These are phyloP conservation scores for Vigna angularis DNA, from an alignment of 306 rosid species.

Conservation along the genomic window DNA sequence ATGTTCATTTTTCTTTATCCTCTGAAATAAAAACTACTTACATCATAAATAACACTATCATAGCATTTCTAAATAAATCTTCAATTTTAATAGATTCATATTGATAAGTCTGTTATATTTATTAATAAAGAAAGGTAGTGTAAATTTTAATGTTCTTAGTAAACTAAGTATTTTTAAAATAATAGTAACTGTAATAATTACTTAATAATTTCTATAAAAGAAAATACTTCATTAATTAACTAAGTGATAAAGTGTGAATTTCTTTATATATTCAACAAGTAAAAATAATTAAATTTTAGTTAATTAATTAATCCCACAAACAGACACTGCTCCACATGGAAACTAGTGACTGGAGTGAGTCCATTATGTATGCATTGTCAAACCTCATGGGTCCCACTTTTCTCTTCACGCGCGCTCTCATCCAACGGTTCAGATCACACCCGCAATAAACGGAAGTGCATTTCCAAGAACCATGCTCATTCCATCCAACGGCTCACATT, in stretches of 20 bases:
- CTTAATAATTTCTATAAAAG: no score
- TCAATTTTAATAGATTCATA: neutral
- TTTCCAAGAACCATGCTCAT: constrained; percentile 53
- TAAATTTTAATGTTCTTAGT: no score
- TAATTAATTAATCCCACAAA: neutral
- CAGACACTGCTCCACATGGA: constrained; percentile 11
- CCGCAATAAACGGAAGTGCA: constrained; percentile 79
- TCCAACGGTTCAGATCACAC: constrained; percentile 63
- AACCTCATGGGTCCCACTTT: constrained; percentile 65
- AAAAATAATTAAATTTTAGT: neutral
- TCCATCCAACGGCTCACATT: constrained; percentile 74
- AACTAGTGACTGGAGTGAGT: neutral
- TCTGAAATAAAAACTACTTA: neutral
- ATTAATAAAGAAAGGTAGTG: no score
- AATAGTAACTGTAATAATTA: no score
- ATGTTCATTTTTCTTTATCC: neutral
- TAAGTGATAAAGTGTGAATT: neutral
- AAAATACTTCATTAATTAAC: neutral
- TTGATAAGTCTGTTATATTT: no score
- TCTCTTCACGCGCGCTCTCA: constrained; percentile 87
- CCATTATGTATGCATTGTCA: constrained; percentile 57
- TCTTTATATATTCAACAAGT: neutral
- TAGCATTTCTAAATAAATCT: no score
- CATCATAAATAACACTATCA: neutral
- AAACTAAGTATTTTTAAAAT: no score